A percentile compares a stretch with the other conserved stretches of the same genome.
Conservation (phyloP, 768 basidiomycete genomes). For the Lentinus tigrinus region DNA sequence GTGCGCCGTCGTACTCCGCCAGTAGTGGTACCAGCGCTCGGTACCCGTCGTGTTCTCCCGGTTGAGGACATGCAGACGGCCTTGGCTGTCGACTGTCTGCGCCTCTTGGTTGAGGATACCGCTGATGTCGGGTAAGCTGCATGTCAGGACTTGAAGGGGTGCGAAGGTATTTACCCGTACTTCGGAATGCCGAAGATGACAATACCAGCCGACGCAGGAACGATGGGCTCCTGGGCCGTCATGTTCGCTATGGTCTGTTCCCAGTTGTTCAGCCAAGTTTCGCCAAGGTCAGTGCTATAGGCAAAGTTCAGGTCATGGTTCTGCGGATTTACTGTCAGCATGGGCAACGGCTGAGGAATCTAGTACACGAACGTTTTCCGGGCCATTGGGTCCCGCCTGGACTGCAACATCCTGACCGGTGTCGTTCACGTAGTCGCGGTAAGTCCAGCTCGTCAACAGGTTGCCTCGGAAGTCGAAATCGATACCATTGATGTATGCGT, state of each 20-base stretch:
- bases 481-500: constrained; percentile 39
- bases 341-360: neutral
- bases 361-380: constrained; percentile 32
- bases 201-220: constrained; percentile 35
- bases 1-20: constrained; percentile 26
- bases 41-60: constrained; percentile 37
- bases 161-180: constrained; percentile 29
- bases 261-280: constrained; percentile 39
- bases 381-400: constrained; percentile 39
- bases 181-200: constrained; percentile 36
- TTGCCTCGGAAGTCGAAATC: constrained; percentile 33
- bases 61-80: constrained; percentile 34
- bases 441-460: constrained; percentile 36
- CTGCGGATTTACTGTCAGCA: constrained; percentile 12
- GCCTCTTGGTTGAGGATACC: constrained; percentile 37
- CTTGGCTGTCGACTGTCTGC: constrained; percentile 30
- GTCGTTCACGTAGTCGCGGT: constrained; percentile 39
- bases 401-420: constrained; percentile 38
- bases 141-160: too few relatives aligned
- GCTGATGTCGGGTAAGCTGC: constrained; percentile 2
- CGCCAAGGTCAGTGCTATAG: constrained; percentile 29
- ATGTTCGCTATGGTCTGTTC: constrained; percentile 31
- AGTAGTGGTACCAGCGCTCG: constrained; percentile 32
- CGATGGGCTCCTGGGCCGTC: constrained; percentile 26
- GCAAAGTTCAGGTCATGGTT: constrained; percentile 39